Evolutionary conservation across 371 early-diverging fungal genomes (phyloP), one percentile per base, ranked within the genome.

Genomic region (Chytridium lagenaria): DNA sequence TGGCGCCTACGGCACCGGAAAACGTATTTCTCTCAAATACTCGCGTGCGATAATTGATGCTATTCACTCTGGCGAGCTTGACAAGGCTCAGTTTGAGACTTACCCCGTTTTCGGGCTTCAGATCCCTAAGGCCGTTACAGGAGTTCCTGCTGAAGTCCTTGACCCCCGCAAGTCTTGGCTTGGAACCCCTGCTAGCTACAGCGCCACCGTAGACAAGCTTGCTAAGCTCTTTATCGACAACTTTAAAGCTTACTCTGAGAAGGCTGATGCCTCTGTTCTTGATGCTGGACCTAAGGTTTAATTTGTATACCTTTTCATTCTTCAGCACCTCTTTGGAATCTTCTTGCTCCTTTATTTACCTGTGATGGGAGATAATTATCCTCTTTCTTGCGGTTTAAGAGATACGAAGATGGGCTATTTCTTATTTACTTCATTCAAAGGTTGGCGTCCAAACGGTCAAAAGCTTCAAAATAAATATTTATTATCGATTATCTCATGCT

Each of bases 31-130:
- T 50, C 92, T 98, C 77, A 95, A 94, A 86, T 95, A 96, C 88
- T 93, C 97, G 50, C 94, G 98, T 71, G 96, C 95, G 63, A 96
- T 98, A 81, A 90, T 98, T 76, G 98, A 98, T 78, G 92, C 97
- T 50, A 95, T 98, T 82, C 96, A 96, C 89, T 89, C 83, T 59
- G 97, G 97, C 67, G 93, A 93, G 80, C 87, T 96, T 57, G 88
- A 90, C 74, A 86, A 91, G 38, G 92, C 93, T 33, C 86, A 92
- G 67, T 96, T 87, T 79, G 87, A 87, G 38, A 86, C 75, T 73
- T 92, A 93, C 77, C 93, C 92, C 1, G 86, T 92, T 77, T 97
- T 97, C 80, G 90, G 91, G 78, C 88, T 98, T 50, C 78, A 87
- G 73, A 93, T 98, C 75, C 98, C 98, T 70, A 94, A 84, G 69